Evolutionary conservation across 495 filamentous ascomycete genomes (phyloP).

Genomic region (Penicillium desertorum): DNA sequence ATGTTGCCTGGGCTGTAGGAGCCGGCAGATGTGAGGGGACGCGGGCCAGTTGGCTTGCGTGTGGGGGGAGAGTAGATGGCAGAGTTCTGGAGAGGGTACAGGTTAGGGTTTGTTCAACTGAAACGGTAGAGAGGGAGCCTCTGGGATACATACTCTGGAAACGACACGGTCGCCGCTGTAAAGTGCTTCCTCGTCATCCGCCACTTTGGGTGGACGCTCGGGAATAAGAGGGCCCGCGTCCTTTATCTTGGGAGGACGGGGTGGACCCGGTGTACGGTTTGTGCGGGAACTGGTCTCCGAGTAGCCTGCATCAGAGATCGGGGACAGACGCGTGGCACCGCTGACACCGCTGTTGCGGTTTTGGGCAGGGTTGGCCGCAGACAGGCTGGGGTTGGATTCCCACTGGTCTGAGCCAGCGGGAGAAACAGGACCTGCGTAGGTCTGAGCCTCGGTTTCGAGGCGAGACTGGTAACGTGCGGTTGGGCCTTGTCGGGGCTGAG

Average conservation of each 20-base stretch:
- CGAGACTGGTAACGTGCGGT: conserved; percentile 78
- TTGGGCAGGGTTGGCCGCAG: conserved; percentile 38
- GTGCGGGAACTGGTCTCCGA: conserved; percentile 44
- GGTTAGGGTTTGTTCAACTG: conserved; percentile 5
- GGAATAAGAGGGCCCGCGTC: conserved; percentile 54
- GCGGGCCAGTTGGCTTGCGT: conserved; percentile 57
- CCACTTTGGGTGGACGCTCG: conserved; percentile 46
- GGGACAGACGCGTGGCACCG: conserved; percentile 39
- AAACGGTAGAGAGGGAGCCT: too few relatives aligned
- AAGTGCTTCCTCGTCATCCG: conserved; percentile 36
- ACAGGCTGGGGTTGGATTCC: conserved; percentile 58
- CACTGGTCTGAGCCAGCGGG: conserved; percentile 69
- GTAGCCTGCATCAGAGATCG: conserved; percentile 53
- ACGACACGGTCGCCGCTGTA: conserved; percentile 45
- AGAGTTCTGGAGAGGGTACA: conserved; percentile 29
- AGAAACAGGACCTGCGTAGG: conserved; percentile 63
- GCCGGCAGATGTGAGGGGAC: conserved; percentile 49
- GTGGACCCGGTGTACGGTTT: conserved; percentile 36
- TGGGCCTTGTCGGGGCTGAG: conserved; percentile 81
- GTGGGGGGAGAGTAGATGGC: conserved; percentile 47
- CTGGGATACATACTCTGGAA: conserved; percentile 37
- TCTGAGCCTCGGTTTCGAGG: conserved; percentile 75
- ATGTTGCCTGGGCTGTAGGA: conserved; percentile 47
- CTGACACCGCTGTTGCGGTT: conserved; percentile 48
- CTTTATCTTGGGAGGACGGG: conserved; percentile 54